These are phyloP conservation scores for Acorus gramineus DNA, from an alignment of 106 monocot species.

Conservation along the genomic window DNA sequence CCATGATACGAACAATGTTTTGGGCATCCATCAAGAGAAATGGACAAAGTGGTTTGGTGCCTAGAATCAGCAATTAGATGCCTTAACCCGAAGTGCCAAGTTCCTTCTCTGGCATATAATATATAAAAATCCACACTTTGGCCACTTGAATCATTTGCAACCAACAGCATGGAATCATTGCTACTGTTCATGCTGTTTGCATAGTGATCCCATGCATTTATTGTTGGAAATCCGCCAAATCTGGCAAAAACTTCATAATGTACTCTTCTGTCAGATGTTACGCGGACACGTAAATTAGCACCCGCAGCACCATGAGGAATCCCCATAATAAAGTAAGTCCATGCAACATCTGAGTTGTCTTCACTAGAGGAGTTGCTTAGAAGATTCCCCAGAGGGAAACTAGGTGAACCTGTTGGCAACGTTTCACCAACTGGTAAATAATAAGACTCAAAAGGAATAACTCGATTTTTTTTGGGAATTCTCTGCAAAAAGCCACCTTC, in stretches of 20 bases:
- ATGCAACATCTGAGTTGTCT: constrained; percentile 22
- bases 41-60: constrained; percentile 42
- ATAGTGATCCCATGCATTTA: constrained; percentile 65
- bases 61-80: constrained; percentile 28
- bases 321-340: constrained; percentile 74
- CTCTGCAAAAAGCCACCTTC: constrained; percentile 38
- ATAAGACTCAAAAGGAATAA: constrained; percentile 55
- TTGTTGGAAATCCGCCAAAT: constrained; percentile 53
- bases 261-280: constrained; percentile 36
- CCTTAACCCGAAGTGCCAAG: constrained; percentile 61
- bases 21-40: constrained; percentile 63
- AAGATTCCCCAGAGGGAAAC: constrained; percentile 37
- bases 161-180: constrained; percentile 53
- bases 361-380: constrained; percentile 48
- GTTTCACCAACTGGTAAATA: constrained; percentile 43
- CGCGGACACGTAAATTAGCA: constrained; percentile 50
- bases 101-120: constrained; percentile 72
- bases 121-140: constrained; percentile 62
- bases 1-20: constrained; percentile 62
- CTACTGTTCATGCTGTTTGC: constrained; percentile 38
- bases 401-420: constrained; percentile 4
- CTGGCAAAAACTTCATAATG: constrained; percentile 58
- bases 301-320: constrained; percentile 76
- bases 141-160: constrained; percentile 18
- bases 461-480: constrained; percentile 26